These are phyloP conservation scores for Carex parvula DNA, from an alignment of 176 grass and related monocot genomes.

Conservation along the genomic window DNA sequence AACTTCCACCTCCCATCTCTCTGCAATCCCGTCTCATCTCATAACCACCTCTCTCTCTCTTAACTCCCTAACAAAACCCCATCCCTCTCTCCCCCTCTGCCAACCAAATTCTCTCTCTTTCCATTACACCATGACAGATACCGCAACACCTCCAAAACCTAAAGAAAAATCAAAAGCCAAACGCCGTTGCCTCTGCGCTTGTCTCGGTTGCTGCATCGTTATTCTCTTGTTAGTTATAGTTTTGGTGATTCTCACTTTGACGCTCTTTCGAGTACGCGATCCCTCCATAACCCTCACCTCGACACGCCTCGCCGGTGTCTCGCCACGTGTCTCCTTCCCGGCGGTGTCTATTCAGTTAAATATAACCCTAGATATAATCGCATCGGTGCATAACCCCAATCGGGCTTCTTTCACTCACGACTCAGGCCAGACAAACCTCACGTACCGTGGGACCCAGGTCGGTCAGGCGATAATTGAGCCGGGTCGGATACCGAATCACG, in stretches of 20 bases:
- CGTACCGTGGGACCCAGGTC: constrained; percentile 51
- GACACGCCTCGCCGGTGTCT: constrained; percentile 29
- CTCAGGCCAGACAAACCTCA: constrained; percentile 30
- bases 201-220: constrained; percentile 27
- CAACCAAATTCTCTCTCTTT: background rate
- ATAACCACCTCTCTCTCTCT: constrained; percentile 9
- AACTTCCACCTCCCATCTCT: background rate
- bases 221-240: constrained; percentile 41
- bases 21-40: constrained; percentile 8
- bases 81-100: background rate
- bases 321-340: constrained; percentile 40
- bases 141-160: background rate
- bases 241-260: constrained; percentile 42
- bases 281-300: constrained; percentile 51
- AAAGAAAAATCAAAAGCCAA: background rate
- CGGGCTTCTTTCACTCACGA: constrained; percentile 49
- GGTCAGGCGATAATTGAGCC: constrained; percentile 42
- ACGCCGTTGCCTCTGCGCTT: constrained; percentile 29
- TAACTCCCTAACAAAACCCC: background rate
- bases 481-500: constrained; percentile 39
- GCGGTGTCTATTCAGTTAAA: constrained; percentile 42
- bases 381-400: constrained; percentile 74
- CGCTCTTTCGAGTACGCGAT: constrained; percentile 45
- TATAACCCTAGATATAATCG: constrained; percentile 51
- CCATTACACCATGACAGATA: constrained; percentile 31